Base-by-base conservation (phyloP, 2,329 filamentous ascomycete genomes). In the Byssochlamys sp. region DNA sequence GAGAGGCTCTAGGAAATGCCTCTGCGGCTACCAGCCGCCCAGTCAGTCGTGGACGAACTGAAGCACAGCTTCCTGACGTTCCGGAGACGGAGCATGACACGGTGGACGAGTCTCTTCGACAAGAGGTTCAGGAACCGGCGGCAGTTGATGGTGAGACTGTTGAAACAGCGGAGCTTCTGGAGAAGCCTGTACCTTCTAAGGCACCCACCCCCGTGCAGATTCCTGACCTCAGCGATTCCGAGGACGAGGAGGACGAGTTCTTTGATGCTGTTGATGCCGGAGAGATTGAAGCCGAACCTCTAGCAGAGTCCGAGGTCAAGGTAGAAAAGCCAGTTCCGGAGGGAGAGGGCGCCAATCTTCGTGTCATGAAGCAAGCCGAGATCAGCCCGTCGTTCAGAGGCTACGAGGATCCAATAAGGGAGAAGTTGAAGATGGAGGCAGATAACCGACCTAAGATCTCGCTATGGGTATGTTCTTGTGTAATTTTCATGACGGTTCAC, bases 251-350 rank as follows among this genome's bases (percentile, higher is more conserved):
- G 33, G 90, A 96, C 55, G 92, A 97, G 69, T 99, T 99, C 72
- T 99, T 97, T 65, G 94, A 99, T 74, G 94, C 94, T 7, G 87
- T 99, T 4, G 94, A 95, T 72, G 89, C 91, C 49, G 94, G 94
- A 12, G 89, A 94, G 67, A 89, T 97, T 14, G 87, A 95, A 64
- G 72, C 73, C 4, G 68, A 73, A 55, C 85, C 95, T 5, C 78
- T 87, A 3, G 84, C 86, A 29, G 73, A 78, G 48, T 72, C 81
- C 51, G 66, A 67, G n/a, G 63, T 66, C 24, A 71, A 77, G 31
- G 73, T 77, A 49, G 75, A 78, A 48, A 76, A 78, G 51, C 78
- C 80, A 54, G 73, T 78, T 4, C 68, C 77, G n/a, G 71, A 65
- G 9, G 69, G 70, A 58, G 65, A 67, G 39, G 67, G 65, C 60